Conservation (phyloP, 805 yeast species). For the Saturnispora zaruensis region DNA sequence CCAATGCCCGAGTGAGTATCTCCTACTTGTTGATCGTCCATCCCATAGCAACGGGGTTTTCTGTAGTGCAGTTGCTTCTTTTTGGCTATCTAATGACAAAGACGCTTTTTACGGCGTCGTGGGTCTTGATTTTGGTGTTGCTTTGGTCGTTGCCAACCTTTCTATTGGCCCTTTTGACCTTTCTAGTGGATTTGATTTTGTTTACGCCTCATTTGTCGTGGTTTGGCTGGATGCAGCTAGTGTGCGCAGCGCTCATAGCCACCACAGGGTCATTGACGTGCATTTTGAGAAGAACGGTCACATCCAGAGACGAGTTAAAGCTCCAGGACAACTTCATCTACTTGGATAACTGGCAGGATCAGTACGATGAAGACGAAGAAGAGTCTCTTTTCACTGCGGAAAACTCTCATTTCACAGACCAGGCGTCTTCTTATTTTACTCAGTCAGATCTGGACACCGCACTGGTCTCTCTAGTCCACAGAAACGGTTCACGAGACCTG, state of each 20-base stretch:
- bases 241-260: conserved; percentile 58
- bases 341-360: conserved; percentile 13
- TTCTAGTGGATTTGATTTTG: conserved; percentile 71
- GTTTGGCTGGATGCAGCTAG: conserved; percentile 79
- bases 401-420: not conserved
- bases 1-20: conserved; percentile 49
- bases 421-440: not conserved
- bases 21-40: conserved; percentile 60
- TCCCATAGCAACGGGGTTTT: conserved; percentile 51
- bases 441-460: not conserved
- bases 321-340: conserved; percentile 9
- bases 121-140: conserved; percentile 43
- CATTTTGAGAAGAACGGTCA: conserved; percentile 59
- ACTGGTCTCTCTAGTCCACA: not conserved
- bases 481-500: conserved; percentile 1
- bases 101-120: conserved; percentile 26
- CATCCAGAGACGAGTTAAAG: conserved; percentile 31
- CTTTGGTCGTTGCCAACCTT: conserved; percentile 61
- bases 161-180: conserved; percentile 59
- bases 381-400: conserved; percentile 3
- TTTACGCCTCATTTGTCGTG: conserved; percentile 70
- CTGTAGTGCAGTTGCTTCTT: conserved; percentile 37
- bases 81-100: conserved; percentile 34
- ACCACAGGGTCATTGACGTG: conserved; percentile 59
- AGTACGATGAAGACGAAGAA: conserved; percentile 9